Base-by-base conservation (phyloP, 768 basidiomycete genomes). In the Collybia mongolica region DNA sequence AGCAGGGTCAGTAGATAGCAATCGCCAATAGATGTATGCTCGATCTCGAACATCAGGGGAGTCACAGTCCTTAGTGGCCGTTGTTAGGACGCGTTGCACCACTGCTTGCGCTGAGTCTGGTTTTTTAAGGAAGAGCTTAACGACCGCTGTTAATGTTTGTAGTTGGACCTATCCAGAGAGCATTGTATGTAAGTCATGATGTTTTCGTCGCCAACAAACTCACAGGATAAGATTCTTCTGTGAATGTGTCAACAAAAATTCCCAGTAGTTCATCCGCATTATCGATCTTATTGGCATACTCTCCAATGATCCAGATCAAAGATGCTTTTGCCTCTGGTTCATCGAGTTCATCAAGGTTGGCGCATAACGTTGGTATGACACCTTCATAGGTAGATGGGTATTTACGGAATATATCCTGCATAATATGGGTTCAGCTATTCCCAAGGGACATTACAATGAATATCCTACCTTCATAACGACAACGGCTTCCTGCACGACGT, bases 251-350 rank as follows among this genome's bases (percentile, higher is more conserved):
- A 18, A 99, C 88, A 65, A 97, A 98, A 44, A 88, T 86, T 12
- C 83, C 80, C 56, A 98, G 74, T 19, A 99, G 76, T 59, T 98
- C 95, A 64, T 91, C 93, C 2, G 96, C 94, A 56, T 99, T 99
- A 58, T 95, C 93, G 56, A 98, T 98, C 72, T 93, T 96, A 67
- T 89, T 88, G 2, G 96, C 94, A 60, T 99, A 98, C 72, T 98
- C 94, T 49, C 96, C 96, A 57, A 98, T 94, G 60, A 99, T 98
- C 96, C 97, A 99, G 65, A 99, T 98, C 44, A 99, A 75, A 2
- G 95, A 95, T 1, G 95, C 92, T 64, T 98, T 98, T 2, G 97
- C 96, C 65, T 99, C 96, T 8, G 96, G 97, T 63, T 99, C 97
- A 61, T 98, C 96, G 26, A 99, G 74, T 60, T 97, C 95, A 52